Evolutionary conservation across 1,284 basidiomycete species (phyloP).

Genomic region (Malassezia pachydermatis): DNA sequence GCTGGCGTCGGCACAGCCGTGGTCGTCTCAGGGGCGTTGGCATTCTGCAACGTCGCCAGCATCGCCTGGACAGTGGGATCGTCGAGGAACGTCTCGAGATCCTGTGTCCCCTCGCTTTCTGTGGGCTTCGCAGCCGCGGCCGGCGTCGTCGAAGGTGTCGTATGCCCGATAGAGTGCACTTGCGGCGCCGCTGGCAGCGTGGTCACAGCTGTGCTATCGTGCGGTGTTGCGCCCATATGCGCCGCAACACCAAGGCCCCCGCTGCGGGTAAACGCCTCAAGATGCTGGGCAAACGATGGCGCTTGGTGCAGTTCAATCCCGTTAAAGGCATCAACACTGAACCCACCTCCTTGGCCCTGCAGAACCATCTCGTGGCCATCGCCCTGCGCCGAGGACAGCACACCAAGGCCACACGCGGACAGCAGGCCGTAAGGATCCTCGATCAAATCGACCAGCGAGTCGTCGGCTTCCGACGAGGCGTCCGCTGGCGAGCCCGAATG

Average conservation of each 20-base stretch:
- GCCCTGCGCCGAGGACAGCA: constrained; percentile 17
- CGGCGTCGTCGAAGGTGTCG: not conserved
- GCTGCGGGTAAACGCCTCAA: constrained; percentile 25
- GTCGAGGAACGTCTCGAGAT: constrained; percentile 11
- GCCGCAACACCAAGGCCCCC: constrained; percentile 35
- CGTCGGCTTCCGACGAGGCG: constrained; percentile 21
- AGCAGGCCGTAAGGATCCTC: constrained; percentile 45
- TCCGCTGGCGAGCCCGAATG: constrained; percentile 15
- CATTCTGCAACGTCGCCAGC: constrained; percentile 4
- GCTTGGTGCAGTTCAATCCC: constrained; percentile 32
- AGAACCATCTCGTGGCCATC: not conserved
- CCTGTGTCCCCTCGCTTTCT: not conserved
- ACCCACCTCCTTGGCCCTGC: constrained; percentile 8
- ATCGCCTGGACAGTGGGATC: constrained; percentile 16
- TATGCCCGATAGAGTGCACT: constrained; percentile 7
- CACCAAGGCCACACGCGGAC: constrained; percentile 33
- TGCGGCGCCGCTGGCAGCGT: constrained; percentile 4
- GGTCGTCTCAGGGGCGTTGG: not conserved
- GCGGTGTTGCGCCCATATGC: constrained; percentile 18
- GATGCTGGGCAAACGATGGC: constrained; percentile 26
- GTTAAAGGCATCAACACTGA: constrained; percentile 29
- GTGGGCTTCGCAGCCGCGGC: not conserved
- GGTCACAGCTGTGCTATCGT: not conserved
- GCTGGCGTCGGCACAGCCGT: not conserved
- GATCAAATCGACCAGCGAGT: constrained; percentile 32